Conservation (phyloP, 73 alveolate species). For the Paraurostyla sp. region DNA sequence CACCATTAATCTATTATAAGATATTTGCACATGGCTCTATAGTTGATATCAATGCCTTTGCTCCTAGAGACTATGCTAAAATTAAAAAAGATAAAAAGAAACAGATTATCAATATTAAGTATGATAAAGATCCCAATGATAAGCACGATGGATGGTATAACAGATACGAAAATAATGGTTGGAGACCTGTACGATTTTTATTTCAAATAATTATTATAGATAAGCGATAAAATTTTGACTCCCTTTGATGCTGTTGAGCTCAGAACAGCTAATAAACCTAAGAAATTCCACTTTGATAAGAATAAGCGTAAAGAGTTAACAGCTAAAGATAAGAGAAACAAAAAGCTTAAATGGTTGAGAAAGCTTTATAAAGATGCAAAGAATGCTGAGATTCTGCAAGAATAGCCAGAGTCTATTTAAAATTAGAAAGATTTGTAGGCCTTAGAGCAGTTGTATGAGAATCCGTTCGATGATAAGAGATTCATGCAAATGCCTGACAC, state of each 20-base stretch:
- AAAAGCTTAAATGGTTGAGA: conserved; percentile 88
- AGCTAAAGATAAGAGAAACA: conserved; percentile 81
- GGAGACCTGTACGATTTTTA: conserved; percentile 86
- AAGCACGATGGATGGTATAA: conserved; percentile 92
- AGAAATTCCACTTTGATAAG: conserved; percentile 84
- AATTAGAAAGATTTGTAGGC: conserved; percentile 4
- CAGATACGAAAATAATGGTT: conserved; percentile 92
- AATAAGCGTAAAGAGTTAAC: conserved; percentile 82
- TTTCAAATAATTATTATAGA: conserved; percentile 53
- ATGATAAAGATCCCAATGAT: conserved; percentile 76
- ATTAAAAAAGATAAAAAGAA: conserved; percentile 71
- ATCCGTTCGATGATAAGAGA: conserved; percentile 75
- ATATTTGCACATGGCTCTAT: conserved; percentile 91
- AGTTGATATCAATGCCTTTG: conserved; percentile 89
- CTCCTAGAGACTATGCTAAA: conserved; percentile 91
- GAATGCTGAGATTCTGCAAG: conserved; percentile 78
- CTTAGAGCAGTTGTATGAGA: conserved; percentile 67
- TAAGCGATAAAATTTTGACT: conserved; percentile 82
- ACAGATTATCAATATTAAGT: conserved; percentile 60
- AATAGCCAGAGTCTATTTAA: background rate
- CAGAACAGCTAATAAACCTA: conserved; percentile 82
- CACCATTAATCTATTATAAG: conserved; percentile 93
- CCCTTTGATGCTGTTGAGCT: conserved; percentile 89
- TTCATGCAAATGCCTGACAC: conserved; percentile 53
- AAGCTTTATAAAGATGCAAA: conserved; percentile 84